Base-by-base conservation (phyloP, 140 eudicot species). In the Cichorium intybus region DNA sequence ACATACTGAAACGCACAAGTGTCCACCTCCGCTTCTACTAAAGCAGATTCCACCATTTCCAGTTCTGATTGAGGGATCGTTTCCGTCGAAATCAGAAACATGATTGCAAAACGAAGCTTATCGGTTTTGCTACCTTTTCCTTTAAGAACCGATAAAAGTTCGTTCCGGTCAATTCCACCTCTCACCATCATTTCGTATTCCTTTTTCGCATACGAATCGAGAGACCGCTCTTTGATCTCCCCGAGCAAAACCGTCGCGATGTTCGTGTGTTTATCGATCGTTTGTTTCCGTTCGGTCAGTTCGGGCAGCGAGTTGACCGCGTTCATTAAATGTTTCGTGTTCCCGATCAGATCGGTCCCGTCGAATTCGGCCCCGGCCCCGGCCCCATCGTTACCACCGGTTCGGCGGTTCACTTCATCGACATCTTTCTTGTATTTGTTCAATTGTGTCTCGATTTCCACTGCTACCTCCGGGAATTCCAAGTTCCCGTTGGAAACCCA, bases 221-320 rank as follows among this genome's bases (percentile, higher is more conserved):
- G 87, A 52, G 97, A 83, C 68, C 99, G 68, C 46, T 85, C 97
- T 82, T 93, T 88, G 68, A 88, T 88, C 73, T 85, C 94, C 48
- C 93, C 95, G 62, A 91, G 75, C 77, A 91, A 77, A 8, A 77
- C 97, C 5, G 91, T 85, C 9, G 96, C 97, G 31, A 91, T 91
- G 78, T 91, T 87, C 0, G 95, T 91, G 81, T 91, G 97, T 79
- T 87, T 91, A 68, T 91, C 97, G 12, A 91, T 91, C 65, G 83
- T 83, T 50, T 93, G 82, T 75, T 93, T 93, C 16, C 99, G 60
- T 74, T 88, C 99, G 0, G 99, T 93, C 76, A 93, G 72, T 80
- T 93, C 97, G 0, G 99, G 99, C 46, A 93, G 66, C 4, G 97
- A 88, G 63, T 85, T 88, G 47, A 93, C 99, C 4, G 99, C 99